Evolutionary conservation across 1,284 basidiomycete genomes (phyloP).

Genomic region (Papiliotrema flavescens): DNA sequence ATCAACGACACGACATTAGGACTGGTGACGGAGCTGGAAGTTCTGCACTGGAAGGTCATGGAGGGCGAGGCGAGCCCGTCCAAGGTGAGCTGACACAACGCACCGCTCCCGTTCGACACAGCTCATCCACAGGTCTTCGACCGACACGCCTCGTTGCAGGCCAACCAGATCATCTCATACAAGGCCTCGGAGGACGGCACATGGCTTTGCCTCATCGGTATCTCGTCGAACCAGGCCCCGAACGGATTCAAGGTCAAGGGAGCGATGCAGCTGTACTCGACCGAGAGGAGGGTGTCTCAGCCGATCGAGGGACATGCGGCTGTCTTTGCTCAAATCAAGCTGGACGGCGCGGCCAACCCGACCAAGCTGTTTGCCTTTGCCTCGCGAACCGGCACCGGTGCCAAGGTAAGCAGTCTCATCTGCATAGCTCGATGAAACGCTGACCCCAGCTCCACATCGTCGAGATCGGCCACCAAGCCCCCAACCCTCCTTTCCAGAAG

Average conservation of each 20-base stretch:
- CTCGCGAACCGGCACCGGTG: conserved; percentile 89
- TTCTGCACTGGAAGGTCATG: conserved; percentile 84
- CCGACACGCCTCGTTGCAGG: conserved; percentile 88
- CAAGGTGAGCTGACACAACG: conserved; percentile 27
- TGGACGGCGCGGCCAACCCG: conserved; percentile 74
- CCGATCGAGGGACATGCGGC: conserved; percentile 99
- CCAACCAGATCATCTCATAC: conserved; percentile 99
- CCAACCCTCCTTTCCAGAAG: conserved; percentile 95
- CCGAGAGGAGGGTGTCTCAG: conserved; percentile 82
- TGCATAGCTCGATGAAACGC: background rate
- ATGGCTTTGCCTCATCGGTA: conserved; percentile 96
- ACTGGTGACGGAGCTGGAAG: conserved; percentile 90
- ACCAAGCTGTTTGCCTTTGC: conserved; percentile 97
- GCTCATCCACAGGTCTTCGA: conserved; percentile 73
- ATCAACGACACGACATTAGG: conserved; percentile 86
- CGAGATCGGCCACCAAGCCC: conserved; percentile 93
- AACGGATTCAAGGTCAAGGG: conserved; percentile 98
- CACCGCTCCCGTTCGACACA: background rate
- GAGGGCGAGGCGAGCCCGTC: conserved; percentile 42
- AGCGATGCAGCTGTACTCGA: conserved; percentile 86
- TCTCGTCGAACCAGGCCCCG: conserved; percentile 82
- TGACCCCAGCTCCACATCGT: conserved; percentile 83
- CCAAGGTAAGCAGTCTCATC: conserved; percentile 66
- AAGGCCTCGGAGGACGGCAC: conserved; percentile 88
- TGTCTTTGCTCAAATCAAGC: conserved; percentile 86